These are phyloP conservation scores for Jatropha podagrica DNA, from an alignment of 441 rosid genomes.

Conservation along the genomic window DNA sequence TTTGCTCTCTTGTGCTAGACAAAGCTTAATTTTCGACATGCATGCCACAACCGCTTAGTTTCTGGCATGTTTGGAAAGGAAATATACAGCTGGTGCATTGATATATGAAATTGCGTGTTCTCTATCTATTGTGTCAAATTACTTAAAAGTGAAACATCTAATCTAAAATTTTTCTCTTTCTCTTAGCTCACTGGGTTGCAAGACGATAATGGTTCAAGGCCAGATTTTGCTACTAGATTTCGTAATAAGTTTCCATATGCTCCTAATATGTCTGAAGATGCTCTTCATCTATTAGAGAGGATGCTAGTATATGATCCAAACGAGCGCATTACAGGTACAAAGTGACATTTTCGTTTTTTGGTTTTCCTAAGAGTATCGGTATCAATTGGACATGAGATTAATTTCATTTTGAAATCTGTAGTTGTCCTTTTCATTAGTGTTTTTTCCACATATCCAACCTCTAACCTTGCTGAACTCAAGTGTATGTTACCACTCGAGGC, in stretches of 20 bases:
- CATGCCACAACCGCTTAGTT: not conserved
- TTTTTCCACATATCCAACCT: no score
- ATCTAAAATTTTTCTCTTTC: conserved; percentile 11
- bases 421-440: no score
- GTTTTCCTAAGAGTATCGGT: no score
- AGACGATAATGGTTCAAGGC: conserved; percentile 80
- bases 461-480: no score
- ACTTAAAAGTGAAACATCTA: conserved; percentile 5
- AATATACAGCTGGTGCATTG: not conserved
- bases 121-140: not conserved
- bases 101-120: not conserved
- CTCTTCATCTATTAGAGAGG: conserved; percentile 80
- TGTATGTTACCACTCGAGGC: no score
- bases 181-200: conserved; percentile 91
- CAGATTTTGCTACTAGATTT: conserved; percentile 70
- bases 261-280: conserved; percentile 68
- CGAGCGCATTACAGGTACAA: conserved; percentile 81
- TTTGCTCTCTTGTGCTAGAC: not conserved
- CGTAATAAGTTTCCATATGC: conserved; percentile 39
- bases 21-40: not conserved
- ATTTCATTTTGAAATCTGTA: not conserved
- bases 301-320: conserved; percentile 96
- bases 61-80: not conserved
- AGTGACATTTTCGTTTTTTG: not conserved
- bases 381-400: no score